Base-by-base conservation (phyloP, 2,329 filamentous ascomycete species). In the Aspergillus sp. region DNA sequence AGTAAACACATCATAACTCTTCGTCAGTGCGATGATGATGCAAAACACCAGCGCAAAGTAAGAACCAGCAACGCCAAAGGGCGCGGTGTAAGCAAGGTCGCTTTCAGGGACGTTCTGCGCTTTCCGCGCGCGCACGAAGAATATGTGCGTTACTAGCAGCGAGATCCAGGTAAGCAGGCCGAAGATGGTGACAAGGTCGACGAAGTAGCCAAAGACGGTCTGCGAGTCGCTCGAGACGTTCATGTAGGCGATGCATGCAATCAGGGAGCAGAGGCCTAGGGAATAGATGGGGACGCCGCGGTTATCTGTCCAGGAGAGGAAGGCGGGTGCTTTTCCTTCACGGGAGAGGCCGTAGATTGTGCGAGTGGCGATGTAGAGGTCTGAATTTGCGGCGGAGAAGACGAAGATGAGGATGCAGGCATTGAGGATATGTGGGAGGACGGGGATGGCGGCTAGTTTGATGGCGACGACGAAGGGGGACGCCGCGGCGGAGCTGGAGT, bases 401-500 rank as follows among this genome's bases (percentile, higher is more conserved):
- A 88, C 85, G 62, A 89, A 89, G 53, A 88, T 63, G 52, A 87
- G 71, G 55, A 90, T 88, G 60, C 83, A 86, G 27, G 72, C 86
- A 68, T 90, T 90, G 62, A 90, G 70, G 60, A 89, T 80, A 57
- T 82, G 77, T 2, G 84, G 80, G 7, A 90, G 74, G 17, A 71
- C 66, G 2, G 76, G 68, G 63, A 90, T 85, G 13, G 79, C 74
- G 1, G 84, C 83, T 15, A 84, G 57, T 52, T 72, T 67, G 64
- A 88, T 85, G 30, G 86, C 86, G 9, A 87, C 83, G 46, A 90
- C 86, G 60, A 90, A 90, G 4, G 86, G 86, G 3, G 82, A 85
- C 2, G 84, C 83, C 12, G 78, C 78, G 42, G 83, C 82, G 45
- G 76, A 70, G 19, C 70, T 74, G 48, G 71, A 72, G 15, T 69